Conservation (phyloP, 73 alveolate species). For the Paraurostyla sp. region DNA sequence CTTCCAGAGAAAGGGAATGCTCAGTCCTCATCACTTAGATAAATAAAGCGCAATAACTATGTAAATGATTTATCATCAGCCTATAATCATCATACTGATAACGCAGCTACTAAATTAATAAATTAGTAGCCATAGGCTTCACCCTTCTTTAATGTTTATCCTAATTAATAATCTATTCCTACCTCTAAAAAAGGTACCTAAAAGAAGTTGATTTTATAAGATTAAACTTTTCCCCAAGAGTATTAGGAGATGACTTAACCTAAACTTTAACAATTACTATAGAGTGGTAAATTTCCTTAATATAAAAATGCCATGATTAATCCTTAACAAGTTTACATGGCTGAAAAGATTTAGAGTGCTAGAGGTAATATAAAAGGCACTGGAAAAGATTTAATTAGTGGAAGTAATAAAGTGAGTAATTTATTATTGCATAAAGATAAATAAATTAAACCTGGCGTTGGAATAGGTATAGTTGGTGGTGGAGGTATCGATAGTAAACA, state of each 20-base stretch:
- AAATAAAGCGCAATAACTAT: constrained; percentile 50
- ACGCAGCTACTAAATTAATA: background rate
- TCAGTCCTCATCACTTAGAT: background rate
- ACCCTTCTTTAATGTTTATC: constrained; percentile 5
- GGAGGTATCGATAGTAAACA: background rate
- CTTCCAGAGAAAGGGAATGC: background rate
- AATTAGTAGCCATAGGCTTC: background rate
- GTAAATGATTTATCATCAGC: constrained; percentile 32
- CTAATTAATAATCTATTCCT: constrained; percentile 17
- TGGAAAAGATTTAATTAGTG: constrained; percentile 30
- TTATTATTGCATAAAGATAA: constrained; percentile 32
- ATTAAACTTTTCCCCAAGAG: background rate
- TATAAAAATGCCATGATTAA: constrained; percentile 1
- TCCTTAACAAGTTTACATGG: constrained; percentile 38
- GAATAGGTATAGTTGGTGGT: background rate
- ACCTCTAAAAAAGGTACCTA: constrained; percentile 57
- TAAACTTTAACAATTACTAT: background rate
- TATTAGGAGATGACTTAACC: constrained; percentile 30
- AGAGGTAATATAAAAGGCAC: constrained; percentile 46
- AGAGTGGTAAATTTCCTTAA: constrained; percentile 22
- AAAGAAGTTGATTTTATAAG: constrained; percentile 23
- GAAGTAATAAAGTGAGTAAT: background rate
- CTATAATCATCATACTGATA: constrained; percentile 36
- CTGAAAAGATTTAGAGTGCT: constrained; percentile 51
- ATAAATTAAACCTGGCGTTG: background rate